A percentile compares a stretch with the other conserved stretches of the same genome.
Evolutionary conservation across 495 filamentous ascomycete genomes (phyloP).

Genomic region (Penicillium ochrochloron): DNA sequence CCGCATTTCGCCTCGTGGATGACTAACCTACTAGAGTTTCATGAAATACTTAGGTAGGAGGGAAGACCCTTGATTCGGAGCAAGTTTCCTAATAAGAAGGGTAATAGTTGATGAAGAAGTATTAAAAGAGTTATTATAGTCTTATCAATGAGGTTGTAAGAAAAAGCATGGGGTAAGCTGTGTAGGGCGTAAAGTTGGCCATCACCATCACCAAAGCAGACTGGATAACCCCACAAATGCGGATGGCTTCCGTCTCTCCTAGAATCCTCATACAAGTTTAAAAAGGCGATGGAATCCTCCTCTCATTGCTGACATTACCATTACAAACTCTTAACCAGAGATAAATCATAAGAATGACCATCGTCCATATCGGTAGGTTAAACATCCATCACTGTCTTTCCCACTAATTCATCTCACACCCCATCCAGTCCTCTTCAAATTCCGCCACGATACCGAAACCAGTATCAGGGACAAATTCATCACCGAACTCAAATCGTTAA

Average conservation of each 20-base stretch:
- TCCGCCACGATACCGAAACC: slow-evolving; percentile 38
- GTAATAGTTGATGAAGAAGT: background rate
- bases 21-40: slow-evolving; percentile 6
- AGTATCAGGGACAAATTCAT: slow-evolving; percentile 46
- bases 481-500: slow-evolving; percentile 47
- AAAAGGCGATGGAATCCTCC: background rate
- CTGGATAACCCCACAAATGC: background rate
- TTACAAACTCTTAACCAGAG: background rate
- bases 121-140: background rate
- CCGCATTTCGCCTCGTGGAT: background rate
- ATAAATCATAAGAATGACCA: slow-evolving; percentile 29
- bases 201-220: background rate
- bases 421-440: slow-evolving; percentile 50
- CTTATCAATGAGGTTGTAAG: background rate
- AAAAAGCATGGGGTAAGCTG: too few species aligned
- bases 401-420: background rate
- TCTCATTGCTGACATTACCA: background rate
- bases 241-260: slow-evolving; percentile 11
- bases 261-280: background rate
- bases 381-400: background rate
- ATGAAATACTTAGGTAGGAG: too few species aligned
- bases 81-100: background rate
- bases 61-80: background rate
- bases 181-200: background rate
- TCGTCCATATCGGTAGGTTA: slow-evolving; percentile 41